phyloP scores from a whole-genome alignment of 306 rosid genomes.

The Echinosophora koreensis region DNA sequence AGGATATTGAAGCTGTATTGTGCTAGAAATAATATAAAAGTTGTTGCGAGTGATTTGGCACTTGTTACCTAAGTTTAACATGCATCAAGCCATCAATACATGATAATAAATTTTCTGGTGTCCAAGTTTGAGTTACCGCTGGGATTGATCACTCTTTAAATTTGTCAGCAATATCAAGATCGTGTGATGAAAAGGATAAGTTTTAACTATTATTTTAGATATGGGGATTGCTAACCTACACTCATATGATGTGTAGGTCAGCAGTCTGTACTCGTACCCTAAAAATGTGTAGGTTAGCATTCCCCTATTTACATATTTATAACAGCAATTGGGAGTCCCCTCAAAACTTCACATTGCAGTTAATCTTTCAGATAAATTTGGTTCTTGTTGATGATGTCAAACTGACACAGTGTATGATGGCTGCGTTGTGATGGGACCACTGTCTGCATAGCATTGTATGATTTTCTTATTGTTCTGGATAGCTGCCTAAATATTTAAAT shows the following conservation, averaged over 20 bases:
- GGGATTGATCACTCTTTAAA: slow-evolving; percentile 19
- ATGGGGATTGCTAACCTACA: not conserved
- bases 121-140: slow-evolving; percentile 33
- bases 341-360: slow-evolving; percentile 8
- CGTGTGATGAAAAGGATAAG: not conserved
- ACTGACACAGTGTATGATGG: not conserved
- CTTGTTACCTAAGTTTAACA: slow-evolving; percentile 21
- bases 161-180: slow-evolving; percentile 18
- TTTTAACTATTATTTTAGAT: slow-evolving; percentile 4
- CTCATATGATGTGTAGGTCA: not conserved
- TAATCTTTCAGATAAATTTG: slow-evolving; percentile 24
- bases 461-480: not conserved
- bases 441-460: slow-evolving; percentile 22
- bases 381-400: slow-evolving; percentile 24
- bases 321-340: slow-evolving; percentile 15
- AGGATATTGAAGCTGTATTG: slow-evolving; percentile 26
- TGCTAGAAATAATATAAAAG: not conserved
- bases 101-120: not conserved
- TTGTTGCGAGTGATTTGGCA: slow-evolving; percentile 11
- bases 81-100: slow-evolving; percentile 20
- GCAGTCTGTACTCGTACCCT: not conserved
- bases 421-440: slow-evolving; percentile 23
- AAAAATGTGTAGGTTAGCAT: not conserved
- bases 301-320: not conserved
- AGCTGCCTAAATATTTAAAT: slow-evolving; percentile 3